phyloP scores from a whole-genome alignment of 352 stramenopile species.

The Blastocystis sp. region DNA sequence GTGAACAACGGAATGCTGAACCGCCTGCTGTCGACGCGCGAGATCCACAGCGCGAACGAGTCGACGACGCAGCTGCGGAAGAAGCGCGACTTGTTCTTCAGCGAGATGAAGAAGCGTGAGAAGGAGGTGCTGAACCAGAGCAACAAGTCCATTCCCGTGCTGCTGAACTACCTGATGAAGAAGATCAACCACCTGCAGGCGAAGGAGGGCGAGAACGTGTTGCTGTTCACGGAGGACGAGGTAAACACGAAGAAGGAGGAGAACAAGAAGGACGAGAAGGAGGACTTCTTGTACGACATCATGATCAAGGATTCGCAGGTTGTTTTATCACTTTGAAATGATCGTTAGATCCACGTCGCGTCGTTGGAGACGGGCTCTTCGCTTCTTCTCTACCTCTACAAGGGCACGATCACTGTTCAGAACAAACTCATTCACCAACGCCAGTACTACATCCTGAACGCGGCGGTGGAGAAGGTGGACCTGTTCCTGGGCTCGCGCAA shows the following conservation, averaged over 20 bases:
- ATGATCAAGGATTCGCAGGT: constrained; percentile 66
- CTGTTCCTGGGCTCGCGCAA: constrained; percentile 23
- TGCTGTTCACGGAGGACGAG: constrained; percentile 56
- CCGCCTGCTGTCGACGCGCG: not conserved
- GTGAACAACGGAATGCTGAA: not conserved
- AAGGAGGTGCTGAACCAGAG: constrained; percentile 24
- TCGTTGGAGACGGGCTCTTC: constrained; percentile 55
- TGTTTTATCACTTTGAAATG: not conserved
- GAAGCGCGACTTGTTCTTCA: constrained; percentile 16
- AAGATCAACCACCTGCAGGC: constrained; percentile 2
- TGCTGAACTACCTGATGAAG: constrained; percentile 60
- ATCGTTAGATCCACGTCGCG: constrained; percentile 51
- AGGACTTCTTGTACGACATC: constrained; percentile 48
- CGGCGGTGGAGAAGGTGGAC: constrained; percentile 40
- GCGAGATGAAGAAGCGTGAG: constrained; percentile 30
- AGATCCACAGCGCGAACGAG: not conserved
- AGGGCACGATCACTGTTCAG: constrained; percentile 42
- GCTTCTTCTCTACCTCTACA: constrained; percentile 66
- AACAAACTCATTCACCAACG: constrained; percentile 19
- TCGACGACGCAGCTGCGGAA: constrained; percentile 8
- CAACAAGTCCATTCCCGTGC: not conserved
- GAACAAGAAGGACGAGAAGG: constrained; percentile 45
- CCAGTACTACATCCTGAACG: constrained; percentile 40
- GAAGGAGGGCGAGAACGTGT: not conserved
- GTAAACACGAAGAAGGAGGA: constrained; percentile 13